These are phyloP conservation scores for Phlebiopsis flavidoalba DNA, from an alignment of 768 basidiomycete genomes.

Conservation along the genomic window DNA sequence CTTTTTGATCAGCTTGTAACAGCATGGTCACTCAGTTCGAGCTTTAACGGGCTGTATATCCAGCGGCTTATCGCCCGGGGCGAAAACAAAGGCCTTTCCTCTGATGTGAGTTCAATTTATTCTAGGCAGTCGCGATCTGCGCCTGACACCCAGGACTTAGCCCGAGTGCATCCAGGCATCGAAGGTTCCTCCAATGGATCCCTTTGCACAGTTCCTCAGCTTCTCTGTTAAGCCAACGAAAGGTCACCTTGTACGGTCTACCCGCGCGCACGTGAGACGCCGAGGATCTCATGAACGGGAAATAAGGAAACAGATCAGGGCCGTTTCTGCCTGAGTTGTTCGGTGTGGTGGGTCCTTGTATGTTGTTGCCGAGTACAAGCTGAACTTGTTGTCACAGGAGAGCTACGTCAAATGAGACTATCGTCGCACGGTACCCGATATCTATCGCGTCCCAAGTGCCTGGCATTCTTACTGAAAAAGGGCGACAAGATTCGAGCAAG, in stretches of 20 bases:
- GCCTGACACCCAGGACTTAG: constrained; percentile 25
- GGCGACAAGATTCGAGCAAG: constrained; percentile 73
- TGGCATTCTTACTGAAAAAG: constrained; percentile 36
- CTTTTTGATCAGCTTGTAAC: constrained; percentile 71
- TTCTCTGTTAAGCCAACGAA: constrained; percentile 64
- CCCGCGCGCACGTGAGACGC: constrained; percentile 60
- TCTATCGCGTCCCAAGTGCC: neutral
- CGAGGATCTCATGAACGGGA: constrained; percentile 70
- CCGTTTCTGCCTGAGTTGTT: constrained; percentile 64
- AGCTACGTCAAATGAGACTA: too few relatives aligned
- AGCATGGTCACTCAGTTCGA: constrained; percentile 68
- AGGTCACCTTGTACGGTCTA: constrained; percentile 64
- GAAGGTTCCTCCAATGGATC: constrained; percentile 66
- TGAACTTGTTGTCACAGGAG: too few relatives aligned
- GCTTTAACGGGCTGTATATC: constrained; percentile 67
- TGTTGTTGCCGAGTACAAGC: too few relatives aligned
- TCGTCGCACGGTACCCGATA: neutral
- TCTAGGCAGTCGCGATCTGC: neutral
- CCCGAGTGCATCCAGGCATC: constrained; percentile 54
- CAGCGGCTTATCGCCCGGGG: constrained; percentile 79
- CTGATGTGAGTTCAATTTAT: constrained; percentile 37
- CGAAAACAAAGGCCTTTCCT: constrained; percentile 55
- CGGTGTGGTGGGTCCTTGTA: constrained; percentile 41
- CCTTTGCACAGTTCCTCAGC: constrained; percentile 57
- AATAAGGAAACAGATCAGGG: constrained; percentile 66